Percentiles rank a stretch among this genome's conserved stretches.
Conservation (phyloP, 2,329 filamentous ascomycete species). For the Aureobasidium subglaciale region DNA sequence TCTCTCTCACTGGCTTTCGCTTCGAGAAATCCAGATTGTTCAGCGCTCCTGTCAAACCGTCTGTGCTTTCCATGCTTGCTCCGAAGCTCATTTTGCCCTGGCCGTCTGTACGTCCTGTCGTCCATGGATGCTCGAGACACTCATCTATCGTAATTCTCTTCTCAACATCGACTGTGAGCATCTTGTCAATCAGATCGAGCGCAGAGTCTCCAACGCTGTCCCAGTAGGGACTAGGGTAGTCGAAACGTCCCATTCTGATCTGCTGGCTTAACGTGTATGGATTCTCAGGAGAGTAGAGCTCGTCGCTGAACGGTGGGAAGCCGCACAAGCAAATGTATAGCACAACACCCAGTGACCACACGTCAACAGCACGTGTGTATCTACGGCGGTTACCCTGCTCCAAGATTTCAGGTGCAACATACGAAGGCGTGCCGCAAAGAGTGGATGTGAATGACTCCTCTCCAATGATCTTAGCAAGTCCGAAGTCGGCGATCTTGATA, state of each 20-base stretch:
- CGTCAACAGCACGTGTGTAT: slow-evolving; percentile 90
- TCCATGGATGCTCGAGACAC: slow-evolving; percentile 87
- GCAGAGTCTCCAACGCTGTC: slow-evolving; percentile 80
- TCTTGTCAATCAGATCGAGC: slow-evolving; percentile 85
- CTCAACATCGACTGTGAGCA: slow-evolving; percentile 83
- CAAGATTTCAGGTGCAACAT: slow-evolving; percentile 92
- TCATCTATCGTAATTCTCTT: slow-evolving; percentile 82
- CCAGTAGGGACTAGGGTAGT: slow-evolving; percentile 97
- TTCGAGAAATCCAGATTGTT: slow-evolving; percentile 74
- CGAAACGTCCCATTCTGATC: slow-evolving; percentile 80
- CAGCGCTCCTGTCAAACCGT: slow-evolving; percentile 83
- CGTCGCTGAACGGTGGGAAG: slow-evolving; percentile 94
- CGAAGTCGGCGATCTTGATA: slow-evolving; percentile 93
- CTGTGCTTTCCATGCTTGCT: slow-evolving; percentile 67
- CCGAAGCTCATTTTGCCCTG: slow-evolving; percentile 17
- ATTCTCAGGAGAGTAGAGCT: slow-evolving; percentile 70
- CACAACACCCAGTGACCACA: slow-evolving; percentile 97
- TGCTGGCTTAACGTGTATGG: slow-evolving; percentile 84
- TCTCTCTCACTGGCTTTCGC: slow-evolving; percentile 71
- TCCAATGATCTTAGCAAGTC: slow-evolving; percentile 94
- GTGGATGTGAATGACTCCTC: slow-evolving; percentile 98
- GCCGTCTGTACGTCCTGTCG: slow-evolving; percentile 41
- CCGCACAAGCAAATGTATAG: slow-evolving; percentile 96
- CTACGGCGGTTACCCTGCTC: slow-evolving; percentile 72
- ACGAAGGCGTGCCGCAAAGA: slow-evolving; percentile 78